Conservation (phyloP, 495 filamentous ascomycete species). For the Xylaria nigripes region DNA sequence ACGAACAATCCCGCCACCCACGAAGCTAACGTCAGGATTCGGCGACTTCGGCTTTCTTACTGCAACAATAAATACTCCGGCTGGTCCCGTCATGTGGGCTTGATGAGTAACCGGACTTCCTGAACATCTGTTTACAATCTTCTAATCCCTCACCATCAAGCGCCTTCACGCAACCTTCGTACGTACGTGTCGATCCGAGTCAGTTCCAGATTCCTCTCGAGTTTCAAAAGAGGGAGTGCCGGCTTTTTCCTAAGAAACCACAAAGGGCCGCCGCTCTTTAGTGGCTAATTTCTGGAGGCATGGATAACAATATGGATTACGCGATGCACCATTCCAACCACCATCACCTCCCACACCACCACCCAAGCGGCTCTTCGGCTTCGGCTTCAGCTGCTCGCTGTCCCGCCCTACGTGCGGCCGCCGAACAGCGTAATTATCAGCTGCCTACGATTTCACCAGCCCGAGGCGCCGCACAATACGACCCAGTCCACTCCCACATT, state of each 20-base stretch:
- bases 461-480: constrained; percentile 13
- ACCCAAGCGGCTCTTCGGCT: constrained; percentile 1
- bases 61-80: not conserved
- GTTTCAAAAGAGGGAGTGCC: constrained; percentile 14
- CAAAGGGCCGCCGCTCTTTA: constrained; percentile 13
- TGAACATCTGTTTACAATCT: not conserved
- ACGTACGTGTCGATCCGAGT: constrained; percentile 10
- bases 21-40: not conserved
- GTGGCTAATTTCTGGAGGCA: constrained; percentile 1
- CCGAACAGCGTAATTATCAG: constrained; percentile 14
- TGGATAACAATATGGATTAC: constrained; percentile 23
- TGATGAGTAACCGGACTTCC: not conserved
- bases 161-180: constrained; percentile 5
- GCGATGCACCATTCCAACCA: constrained; percentile 10
- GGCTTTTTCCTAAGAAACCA: not conserved
- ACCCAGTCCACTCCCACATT: constrained; percentile 12
- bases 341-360: constrained; percentile 7
- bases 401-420: constrained; percentile 17
- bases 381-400: constrained; percentile 19
- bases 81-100: constrained; percentile 5
- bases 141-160: constrained; percentile 2
- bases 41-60: not conserved
- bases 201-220: not conserved
- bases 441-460: constrained; percentile 9
- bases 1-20: not conserved